Conservation (phyloP, 768 basidiomycete genomes). For the Gloeophyllum trabeum region DNA sequence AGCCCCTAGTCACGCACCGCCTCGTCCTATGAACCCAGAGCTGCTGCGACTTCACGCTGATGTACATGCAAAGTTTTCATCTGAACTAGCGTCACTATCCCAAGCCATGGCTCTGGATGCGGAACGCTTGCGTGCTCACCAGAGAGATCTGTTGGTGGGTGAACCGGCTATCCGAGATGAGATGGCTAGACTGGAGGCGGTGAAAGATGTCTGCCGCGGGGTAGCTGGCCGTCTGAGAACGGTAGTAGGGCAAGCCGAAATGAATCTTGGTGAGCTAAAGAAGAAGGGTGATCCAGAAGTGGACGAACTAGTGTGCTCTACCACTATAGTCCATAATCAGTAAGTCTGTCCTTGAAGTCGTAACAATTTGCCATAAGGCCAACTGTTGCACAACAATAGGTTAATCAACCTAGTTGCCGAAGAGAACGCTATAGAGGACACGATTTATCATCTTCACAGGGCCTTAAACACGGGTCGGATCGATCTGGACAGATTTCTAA, state of each 20-base stretch:
- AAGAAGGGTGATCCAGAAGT: conserved; percentile 86
- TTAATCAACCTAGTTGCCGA: conserved; percentile 97
- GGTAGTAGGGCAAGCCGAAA: conserved; percentile 58
- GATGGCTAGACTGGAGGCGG: conserved; percentile 89
- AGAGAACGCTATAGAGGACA: conserved; percentile 97
- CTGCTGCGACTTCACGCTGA: conserved; percentile 68
- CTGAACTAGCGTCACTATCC: conserved; percentile 62
- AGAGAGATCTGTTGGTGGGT: conserved; percentile 77
- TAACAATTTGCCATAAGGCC: conserved; percentile 9
- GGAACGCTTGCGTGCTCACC: conserved; percentile 70
- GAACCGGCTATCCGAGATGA: conserved; percentile 94
- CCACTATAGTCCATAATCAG: conserved; percentile 96
- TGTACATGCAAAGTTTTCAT: conserved; percentile 64
- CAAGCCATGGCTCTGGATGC: conserved; percentile 53
- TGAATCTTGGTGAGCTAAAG: conserved; percentile 66
- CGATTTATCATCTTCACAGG: conserved; percentile 91
- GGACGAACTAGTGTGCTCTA: conserved; percentile 93
- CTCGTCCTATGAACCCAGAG: conserved; percentile 85
- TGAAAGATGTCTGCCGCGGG: conserved; percentile 78
- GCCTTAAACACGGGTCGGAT: conserved; percentile 86
- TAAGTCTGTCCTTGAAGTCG: conserved; percentile 25
- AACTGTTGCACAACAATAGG: conserved; percentile 29
- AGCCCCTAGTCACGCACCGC: conserved; percentile 36
- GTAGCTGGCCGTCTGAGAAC: conserved; percentile 59
- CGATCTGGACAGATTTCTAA: conserved; percentile 89